Conservation (phyloP, 805 yeast genomes). For the Kregervanrija fluxuum region DNA sequence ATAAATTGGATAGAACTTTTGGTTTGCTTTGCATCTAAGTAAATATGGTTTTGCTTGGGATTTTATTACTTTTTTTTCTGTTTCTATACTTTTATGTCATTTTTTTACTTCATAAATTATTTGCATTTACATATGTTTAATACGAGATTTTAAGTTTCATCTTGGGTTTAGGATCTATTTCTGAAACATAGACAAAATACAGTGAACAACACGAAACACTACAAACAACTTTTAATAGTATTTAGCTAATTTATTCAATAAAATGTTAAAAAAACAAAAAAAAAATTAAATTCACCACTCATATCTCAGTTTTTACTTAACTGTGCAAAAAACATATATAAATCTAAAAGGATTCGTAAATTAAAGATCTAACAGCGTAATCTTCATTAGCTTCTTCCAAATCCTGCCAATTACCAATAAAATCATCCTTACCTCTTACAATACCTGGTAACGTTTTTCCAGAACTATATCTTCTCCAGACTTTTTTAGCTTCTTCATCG, state of each 20-base stretch:
- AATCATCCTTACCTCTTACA: slow-evolving; percentile 74
- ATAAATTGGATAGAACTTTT: slow-evolving; percentile 20
- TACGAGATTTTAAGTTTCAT: too few relatives aligned
- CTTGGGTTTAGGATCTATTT: too few relatives aligned
- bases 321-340: too few relatives aligned
- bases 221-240: background rate
- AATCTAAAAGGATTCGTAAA: slow-evolving; percentile 52
- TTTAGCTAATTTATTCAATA: background rate
- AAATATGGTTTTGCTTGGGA: too few relatives aligned
- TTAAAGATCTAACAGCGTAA: slow-evolving; percentile 52
- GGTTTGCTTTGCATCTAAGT: background rate
- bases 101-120: too few relatives aligned
- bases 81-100: too few relatives aligned
- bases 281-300: too few relatives aligned
- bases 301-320: too few relatives aligned
- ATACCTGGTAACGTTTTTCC: slow-evolving; percentile 81
- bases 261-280: background rate
- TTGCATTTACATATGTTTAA: too few relatives aligned
- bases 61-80: too few relatives aligned
- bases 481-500: slow-evolving; percentile 74
- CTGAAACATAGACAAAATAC: too few relatives aligned
- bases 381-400: slow-evolving; percentile 84
- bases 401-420: slow-evolving; percentile 80
- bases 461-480: slow-evolving; percentile 69
- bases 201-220: too few relatives aligned